Percentiles rank a stretch among this genome's conserved stretches.
Evolutionary conservation across 2,329 filamentous ascomycete genomes (phyloP).

Genomic region (Pseudogymnoascus sp.): DNA sequence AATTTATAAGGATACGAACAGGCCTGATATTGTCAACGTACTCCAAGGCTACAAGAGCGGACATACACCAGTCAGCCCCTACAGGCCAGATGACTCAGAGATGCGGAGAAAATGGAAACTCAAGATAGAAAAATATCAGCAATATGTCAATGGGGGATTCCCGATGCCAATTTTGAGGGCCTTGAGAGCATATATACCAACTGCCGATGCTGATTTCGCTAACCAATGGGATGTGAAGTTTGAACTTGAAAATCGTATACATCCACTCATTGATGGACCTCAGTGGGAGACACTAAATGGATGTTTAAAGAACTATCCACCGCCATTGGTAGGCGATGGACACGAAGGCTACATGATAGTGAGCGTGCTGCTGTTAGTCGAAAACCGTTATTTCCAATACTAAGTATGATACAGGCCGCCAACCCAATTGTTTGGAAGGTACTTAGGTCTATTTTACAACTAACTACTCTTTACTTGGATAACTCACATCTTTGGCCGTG

Average conservation of each 20-base stretch:
- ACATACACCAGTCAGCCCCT: not conserved
- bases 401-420: not conserved
- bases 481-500: not conserved
- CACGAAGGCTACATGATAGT: not conserved
- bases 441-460: not conserved
- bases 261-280: not conserved
- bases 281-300: not conserved
- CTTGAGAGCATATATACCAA: not conserved
- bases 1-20: not conserved
- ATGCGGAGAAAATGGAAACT: not conserved
- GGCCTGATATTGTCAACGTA: not conserved
- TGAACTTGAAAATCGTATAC: not conserved
- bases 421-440: not conserved
- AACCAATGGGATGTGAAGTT: not conserved
- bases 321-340: not conserved
- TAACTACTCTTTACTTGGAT: not conserved
- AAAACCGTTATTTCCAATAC: not conserved
- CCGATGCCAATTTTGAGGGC: not conserved
- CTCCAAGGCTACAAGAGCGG: conserved; percentile 3
- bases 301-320: not conserved
- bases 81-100: not conserved
- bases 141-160: not conserved
- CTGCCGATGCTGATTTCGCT: not conserved
- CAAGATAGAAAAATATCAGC: too few relatives aligned
- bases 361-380: not conserved